Evolutionary conservation across 768 basidiomycete genomes (phyloP).

Genomic region (Coprinopsis strossmayeri): DNA sequence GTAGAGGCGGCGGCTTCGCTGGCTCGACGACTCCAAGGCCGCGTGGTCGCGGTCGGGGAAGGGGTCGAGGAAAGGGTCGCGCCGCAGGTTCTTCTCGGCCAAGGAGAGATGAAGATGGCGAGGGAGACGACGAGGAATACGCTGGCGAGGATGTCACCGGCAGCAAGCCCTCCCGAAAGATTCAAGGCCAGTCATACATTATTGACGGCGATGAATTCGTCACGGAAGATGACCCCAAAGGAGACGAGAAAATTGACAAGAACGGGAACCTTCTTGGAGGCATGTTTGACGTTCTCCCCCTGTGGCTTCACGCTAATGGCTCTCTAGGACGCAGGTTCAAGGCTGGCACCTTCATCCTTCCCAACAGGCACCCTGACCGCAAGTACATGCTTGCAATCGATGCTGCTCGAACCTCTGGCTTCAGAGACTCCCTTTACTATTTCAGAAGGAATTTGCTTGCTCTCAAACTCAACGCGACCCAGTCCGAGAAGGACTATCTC

Average conservation of each 20-base stretch:
- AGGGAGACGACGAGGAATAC: constrained; percentile 30
- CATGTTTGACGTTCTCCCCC: constrained; percentile 28
- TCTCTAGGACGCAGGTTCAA: constrained; percentile 78
- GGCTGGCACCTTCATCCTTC: constrained; percentile 81
- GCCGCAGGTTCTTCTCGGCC: constrained; percentile 13
- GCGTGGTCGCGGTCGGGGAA: constrained; percentile 29
- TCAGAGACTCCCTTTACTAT: constrained; percentile 96
- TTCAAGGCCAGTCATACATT: constrained; percentile 68
- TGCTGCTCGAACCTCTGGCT: constrained; percentile 92
- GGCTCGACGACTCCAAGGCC: constrained; percentile 16
- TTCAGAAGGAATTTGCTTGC: constrained; percentile 89
- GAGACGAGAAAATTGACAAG: constrained; percentile 87
- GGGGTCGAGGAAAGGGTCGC: constrained; percentile 26
- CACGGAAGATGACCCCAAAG: constrained; percentile 77
- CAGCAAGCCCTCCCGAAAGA: constrained; percentile 68
- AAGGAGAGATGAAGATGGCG: constrained; percentile 22
- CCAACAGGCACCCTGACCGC: constrained; percentile 75
- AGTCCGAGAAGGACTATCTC: constrained; percentile 87
- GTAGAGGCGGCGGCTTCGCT: constrained; percentile 18
- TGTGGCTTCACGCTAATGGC: constrained; percentile 7
- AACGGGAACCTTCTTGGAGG: constrained; percentile 82
- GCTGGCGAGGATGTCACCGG: constrained; percentile 29
- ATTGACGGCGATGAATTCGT: constrained; percentile 89
- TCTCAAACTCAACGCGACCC: constrained; percentile 84
- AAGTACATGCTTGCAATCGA: constrained; percentile 97